Evolutionary conservation across 768 basidiomycete species (phyloP), one percentile per base, ranked within the genome.

Genomic region (Leccinum rimulosum): DNA sequence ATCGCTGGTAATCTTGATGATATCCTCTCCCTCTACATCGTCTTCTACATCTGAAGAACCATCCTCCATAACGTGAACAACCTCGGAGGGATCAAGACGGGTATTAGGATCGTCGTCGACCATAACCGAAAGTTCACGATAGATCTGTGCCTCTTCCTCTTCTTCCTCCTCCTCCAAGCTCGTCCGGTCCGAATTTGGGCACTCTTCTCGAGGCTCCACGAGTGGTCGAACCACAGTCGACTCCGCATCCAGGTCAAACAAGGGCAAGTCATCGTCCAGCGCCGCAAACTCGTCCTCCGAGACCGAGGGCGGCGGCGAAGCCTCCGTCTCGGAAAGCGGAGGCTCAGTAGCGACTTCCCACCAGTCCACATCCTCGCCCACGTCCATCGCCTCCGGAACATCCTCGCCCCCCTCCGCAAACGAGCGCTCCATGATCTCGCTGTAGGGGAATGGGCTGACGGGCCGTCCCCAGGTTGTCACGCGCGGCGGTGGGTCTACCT

Each of bases 1-100:
- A 22, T 84, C 83, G 59, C 91, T 93, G 3, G 87, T 87, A 61
- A 96, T 90, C 75, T 91, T 88, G 62, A 97, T 85, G 6, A 95
- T 76, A 8, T 78, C 76, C 5, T 79, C 76, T 5, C 75, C 75
- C 4, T 76, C 72, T 28, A 73, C 66, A 19, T 70, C 74, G 11
- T 68, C 74, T 25, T 71, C 74, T 2, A 68, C 70, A 30, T 68
- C 72, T 31, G 63, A 64, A 14, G 63, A 62, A 54, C 55, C 61
- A 4, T 64, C 64, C 1, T 61, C 64, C 52, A 58, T 63, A 31
- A 50, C 48, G 1, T 27, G 53, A 50, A 22, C 22, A 25, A 38
- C 19, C 7, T 52, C 5, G 4, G 60, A 17, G 22, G 55, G 27
- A 27, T 31, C 11, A 17, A 35, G 54, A 19, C 1, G 10, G 47